A percentile compares a stretch with the other conserved stretches of the same genome.
Conservation (phyloP, 1,284 basidiomycete species). For the Anthracocystis walkeri region DNA sequence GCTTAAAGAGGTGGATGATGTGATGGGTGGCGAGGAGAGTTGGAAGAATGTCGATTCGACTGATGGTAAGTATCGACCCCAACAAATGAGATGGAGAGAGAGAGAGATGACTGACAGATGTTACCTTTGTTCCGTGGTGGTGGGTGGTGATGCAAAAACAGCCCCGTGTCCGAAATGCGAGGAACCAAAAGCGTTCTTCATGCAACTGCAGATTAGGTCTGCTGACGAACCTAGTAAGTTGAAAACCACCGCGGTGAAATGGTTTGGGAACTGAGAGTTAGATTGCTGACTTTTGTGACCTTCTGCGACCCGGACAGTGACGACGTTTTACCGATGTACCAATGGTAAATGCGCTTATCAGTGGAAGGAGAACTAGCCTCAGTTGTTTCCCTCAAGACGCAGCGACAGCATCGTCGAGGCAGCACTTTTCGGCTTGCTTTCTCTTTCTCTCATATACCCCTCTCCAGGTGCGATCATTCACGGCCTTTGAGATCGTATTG, state of each 20-base stretch:
- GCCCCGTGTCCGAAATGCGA: constrained; percentile 87
- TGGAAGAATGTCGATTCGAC: constrained; percentile 97
- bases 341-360: constrained; percentile 59
- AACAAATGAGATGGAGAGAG: too few species aligned
- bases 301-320: constrained; percentile 47
- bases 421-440: background rate
- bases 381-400: background rate
- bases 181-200: constrained; percentile 87
- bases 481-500: too few species aligned
- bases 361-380: constrained; percentile 61
- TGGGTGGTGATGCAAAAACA: constrained; percentile 4
- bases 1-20: constrained; percentile 63
- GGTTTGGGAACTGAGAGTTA: too few species aligned
- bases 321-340: constrained; percentile 67
- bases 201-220: constrained; percentile 94
- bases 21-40: constrained; percentile 76
- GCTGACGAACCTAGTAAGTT: constrained; percentile 73
- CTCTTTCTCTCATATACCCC: constrained; percentile 1
- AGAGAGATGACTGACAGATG: background rate
- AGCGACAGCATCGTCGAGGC: background rate
- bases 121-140: background rate
- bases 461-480: too few species aligned
- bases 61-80: constrained; percentile 69
- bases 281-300: too few species aligned
- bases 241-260: too few species aligned